Conservation (phyloP, 768 basidiomycete genomes). For the Hygrophoropsis aurantiaca region DNA sequence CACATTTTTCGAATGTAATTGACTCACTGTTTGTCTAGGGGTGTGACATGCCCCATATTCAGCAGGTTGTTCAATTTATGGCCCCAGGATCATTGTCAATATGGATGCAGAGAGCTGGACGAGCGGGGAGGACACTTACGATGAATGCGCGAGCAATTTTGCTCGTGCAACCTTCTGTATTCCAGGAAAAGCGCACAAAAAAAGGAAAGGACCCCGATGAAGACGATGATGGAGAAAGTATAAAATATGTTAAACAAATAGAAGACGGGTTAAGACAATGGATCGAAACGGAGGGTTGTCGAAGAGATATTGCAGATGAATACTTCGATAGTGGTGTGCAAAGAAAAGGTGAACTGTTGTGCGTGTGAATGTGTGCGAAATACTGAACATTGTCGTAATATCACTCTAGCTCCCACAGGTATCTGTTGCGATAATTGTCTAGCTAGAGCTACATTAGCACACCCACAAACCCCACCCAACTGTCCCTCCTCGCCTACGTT, state of each 20-base stretch:
- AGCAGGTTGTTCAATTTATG: slow-evolving; percentile 34
- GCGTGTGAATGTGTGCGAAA: neutral
- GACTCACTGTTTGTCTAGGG: slow-evolving; percentile 25
- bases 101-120: slow-evolving; percentile 33
- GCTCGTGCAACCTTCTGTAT: slow-evolving; percentile 27
- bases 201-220: slow-evolving; percentile 2
- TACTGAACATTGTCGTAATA: neutral
- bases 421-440: neutral
- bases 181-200: slow-evolving; percentile 19
- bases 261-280: slow-evolving; percentile 28
- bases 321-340: slow-evolving; percentile 20
- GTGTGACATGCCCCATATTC: slow-evolving; percentile 34
- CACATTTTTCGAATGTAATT: too few relatives aligned
- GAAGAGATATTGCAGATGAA: slow-evolving; percentile 17
- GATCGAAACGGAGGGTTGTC: slow-evolving; percentile 25
- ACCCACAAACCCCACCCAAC: neutral
- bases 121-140: slow-evolving; percentile 19
- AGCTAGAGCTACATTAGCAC: too few relatives aligned
- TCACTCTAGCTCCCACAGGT: neutral
- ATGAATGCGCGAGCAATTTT: slow-evolving; percentile 28
- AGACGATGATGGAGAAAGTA: slow-evolving; percentile 1
- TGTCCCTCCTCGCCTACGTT: neutral
- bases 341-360: slow-evolving; percentile 16
- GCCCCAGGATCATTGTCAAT: slow-evolving; percentile 29
- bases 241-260: slow-evolving; percentile 28